These are phyloP conservation scores for Zalaria obscura DNA, from an alignment of 2,329 filamentous ascomycete species.

Conservation along the genomic window DNA sequence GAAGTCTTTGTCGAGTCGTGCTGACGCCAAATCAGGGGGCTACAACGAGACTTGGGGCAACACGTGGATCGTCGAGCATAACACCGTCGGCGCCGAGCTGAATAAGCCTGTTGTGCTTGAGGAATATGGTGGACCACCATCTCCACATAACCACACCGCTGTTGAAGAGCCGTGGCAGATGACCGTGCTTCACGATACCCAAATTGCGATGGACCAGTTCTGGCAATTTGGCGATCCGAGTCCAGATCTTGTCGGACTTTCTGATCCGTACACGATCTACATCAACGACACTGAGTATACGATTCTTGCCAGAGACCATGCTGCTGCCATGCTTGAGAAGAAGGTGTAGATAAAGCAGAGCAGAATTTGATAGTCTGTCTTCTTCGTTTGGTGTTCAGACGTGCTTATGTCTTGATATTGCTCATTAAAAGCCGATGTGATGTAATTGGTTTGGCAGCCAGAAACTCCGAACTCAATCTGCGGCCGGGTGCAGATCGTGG, in stretches of 20 bases:
- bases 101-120: constrained; percentile 12
- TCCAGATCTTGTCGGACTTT: constrained; percentile 8
- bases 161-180: constrained; percentile 9
- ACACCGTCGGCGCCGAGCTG: constrained; percentile 6
- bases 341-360: no score
- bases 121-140: constrained; percentile 8
- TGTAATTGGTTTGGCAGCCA: no score
- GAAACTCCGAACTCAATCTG: no score
- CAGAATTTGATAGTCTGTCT: no score
- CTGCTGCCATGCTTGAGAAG: constrained; percentile 1
- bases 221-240: constrained; percentile 13
- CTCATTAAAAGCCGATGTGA: no score
- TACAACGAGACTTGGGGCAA: constrained; percentile 8
- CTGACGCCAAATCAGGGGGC: background rate
- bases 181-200: constrained; percentile 6
- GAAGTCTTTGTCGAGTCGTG: constrained; percentile 1
- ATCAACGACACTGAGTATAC: constrained; percentile 4
- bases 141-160: constrained; percentile 5
- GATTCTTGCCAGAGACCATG: constrained; percentile 2
- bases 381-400: no score
- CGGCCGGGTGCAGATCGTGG: no score
- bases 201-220: constrained; percentile 10
- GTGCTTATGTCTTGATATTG: no score
- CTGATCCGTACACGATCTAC: constrained; percentile 11
- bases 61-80: constrained; percentile 11